phyloP scores from a whole-genome alignment of 257 asterid genomes.

The Solanum tacnaense region DNA sequence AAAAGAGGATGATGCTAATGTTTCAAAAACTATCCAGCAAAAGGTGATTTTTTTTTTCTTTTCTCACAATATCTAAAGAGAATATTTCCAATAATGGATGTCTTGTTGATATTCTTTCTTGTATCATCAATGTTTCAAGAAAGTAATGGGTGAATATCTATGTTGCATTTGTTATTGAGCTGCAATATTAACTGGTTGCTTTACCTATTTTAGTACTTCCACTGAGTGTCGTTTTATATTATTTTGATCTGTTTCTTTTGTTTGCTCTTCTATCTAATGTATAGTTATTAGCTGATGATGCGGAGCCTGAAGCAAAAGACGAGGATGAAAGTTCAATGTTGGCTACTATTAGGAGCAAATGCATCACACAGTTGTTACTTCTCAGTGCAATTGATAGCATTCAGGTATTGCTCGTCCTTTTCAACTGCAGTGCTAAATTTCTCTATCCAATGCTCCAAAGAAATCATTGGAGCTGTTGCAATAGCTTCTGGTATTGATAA shows the following conservation, averaged over 20 bases:
- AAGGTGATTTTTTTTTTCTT: neutral
- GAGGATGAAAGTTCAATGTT: conserved; percentile 71
- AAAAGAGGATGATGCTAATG: neutral
- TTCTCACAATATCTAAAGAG: neutral
- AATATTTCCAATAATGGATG: neutral
- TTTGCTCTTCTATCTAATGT: conserved; percentile 11
- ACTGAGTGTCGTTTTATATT: neutral
- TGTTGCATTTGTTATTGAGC: neutral
- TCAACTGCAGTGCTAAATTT: neutral
- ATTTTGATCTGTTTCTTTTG: conserved; percentile 9
- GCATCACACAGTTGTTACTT: conserved; percentile 87
- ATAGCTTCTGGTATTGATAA: neutral
- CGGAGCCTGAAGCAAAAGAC: conserved; percentile 51
- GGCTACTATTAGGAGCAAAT: conserved; percentile 85
- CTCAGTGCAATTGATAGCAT: conserved; percentile 86
- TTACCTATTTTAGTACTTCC: conserved; percentile 1
- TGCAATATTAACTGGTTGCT: neutral
- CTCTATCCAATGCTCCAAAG: neutral
- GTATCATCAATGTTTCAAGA: neutral
- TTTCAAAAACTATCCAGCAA: neutral
- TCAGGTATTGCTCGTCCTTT: conserved; percentile 45
- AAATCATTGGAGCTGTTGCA: neutral
- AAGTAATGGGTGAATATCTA: neutral
- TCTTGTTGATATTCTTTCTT: neutral
- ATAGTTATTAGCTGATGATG: conserved; percentile 43